Percentiles rank a stretch among this genome's conserved stretches.
Conservation (phyloP, 225 moss, liverwort and hornwort genomes). For the Neckera pumila region DNA sequence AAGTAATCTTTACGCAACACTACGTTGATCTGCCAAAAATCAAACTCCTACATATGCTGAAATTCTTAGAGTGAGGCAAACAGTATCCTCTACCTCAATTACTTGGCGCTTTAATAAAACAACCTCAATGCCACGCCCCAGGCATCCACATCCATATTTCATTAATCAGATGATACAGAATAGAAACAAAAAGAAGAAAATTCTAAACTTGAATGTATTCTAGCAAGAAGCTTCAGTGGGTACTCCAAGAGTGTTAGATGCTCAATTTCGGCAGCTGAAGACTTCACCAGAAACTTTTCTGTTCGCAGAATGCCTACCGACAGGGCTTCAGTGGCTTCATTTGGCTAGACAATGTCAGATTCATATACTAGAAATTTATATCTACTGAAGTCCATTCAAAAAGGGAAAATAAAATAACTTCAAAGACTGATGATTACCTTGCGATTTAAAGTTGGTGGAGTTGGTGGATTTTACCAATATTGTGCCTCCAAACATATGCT, state of each 20-base stretch:
- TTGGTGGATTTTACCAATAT: neutral
- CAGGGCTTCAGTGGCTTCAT: too few species aligned
- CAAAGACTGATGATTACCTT: neutral
- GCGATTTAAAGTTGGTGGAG: neutral
- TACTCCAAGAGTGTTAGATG: too few species aligned
- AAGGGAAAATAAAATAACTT: neutral
- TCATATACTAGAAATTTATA: too few species aligned
- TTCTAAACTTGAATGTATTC: neutral
- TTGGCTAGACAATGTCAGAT: too few species aligned
- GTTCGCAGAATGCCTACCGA: too few species aligned
- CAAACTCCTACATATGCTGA: neutral
- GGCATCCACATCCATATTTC: neutral
- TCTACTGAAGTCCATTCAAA: neutral
- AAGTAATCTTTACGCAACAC: neutral
- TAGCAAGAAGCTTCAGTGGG: neutral
- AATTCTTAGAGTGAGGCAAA: neutral
- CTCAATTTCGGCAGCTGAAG: too few species aligned
- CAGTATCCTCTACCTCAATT: neutral
- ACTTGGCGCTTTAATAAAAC: neutral
- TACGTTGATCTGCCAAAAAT: neutral
- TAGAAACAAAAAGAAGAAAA: neutral
- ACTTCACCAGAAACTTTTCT: too few species aligned
- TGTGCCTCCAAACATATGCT: neutral
- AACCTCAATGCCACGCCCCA: neutral
- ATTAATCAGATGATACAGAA: neutral